Evolutionary conservation across 179 eudicot species (phyloP).

Genomic region (Spergularia azorica): DNA sequence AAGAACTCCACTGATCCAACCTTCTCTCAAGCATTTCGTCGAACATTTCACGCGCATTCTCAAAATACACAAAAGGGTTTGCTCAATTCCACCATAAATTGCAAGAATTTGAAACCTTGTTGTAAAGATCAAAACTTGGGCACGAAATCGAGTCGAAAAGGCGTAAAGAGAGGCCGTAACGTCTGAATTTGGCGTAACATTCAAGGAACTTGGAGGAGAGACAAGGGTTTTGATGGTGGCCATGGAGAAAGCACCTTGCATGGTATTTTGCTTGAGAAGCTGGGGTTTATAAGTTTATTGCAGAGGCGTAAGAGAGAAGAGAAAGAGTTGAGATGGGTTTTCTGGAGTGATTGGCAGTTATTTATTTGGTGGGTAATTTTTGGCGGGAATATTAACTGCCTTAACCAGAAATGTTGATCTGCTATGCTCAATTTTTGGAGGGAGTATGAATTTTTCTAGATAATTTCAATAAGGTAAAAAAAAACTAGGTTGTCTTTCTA

Average conservation of each 20-base stretch:
- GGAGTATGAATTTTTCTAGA: no score
- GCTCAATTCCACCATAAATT: slow-evolving; percentile 21
- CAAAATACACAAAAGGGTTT: slow-evolving; percentile 28
- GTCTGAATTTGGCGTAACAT: slow-evolving; percentile 34
- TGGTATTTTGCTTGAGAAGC: slow-evolving; percentile 44
- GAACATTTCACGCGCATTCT: slow-evolving; percentile 24
- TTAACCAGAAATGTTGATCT: slow-evolving; percentile 16
- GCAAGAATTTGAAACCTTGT: slow-evolving; percentile 25
- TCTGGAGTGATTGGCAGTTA: background rate
- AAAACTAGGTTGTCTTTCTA: no score
- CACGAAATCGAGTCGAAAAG: slow-evolving; percentile 26
- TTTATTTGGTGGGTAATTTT: slow-evolving; percentile 24
- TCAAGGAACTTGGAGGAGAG: slow-evolving; percentile 31
- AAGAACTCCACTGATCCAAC: slow-evolving; percentile 25
- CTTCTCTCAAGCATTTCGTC: slow-evolving; percentile 30
- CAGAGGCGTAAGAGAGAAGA: slow-evolving; percentile 39
- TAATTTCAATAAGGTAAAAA: no score
- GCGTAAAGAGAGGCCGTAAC: slow-evolving; percentile 10
- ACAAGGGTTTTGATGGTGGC: slow-evolving; percentile 36
- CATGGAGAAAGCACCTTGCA: slow-evolving; percentile 43
- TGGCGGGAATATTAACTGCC: slow-evolving; percentile 29
- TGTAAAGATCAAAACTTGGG: slow-evolving; percentile 28
- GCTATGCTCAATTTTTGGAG: background rate
- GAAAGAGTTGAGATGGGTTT: slow-evolving; percentile 24
- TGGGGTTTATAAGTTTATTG: slow-evolving; percentile 24